A percentile compares a stretch with the other conserved stretches of the same genome.
phyloP scores from a whole-genome alignment of 2,329 filamentous ascomycete genomes.

The Fusarium sp. region DNA sequence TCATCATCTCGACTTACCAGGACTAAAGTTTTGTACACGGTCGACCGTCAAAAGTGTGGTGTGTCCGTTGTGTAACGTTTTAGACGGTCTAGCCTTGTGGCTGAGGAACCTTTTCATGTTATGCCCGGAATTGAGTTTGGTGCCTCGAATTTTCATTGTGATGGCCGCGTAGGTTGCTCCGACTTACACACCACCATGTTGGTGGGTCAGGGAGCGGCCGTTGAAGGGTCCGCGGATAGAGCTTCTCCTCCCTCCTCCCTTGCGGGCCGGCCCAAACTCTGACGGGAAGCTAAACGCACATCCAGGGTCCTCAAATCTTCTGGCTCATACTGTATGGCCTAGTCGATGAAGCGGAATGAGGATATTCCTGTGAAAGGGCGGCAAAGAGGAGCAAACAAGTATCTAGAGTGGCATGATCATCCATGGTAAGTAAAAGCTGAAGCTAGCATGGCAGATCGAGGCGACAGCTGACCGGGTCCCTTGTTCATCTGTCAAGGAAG shows the following conservation, averaged over 20 bases:
- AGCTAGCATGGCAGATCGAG: slow-evolving; percentile 38
- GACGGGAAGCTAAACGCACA: slow-evolving; percentile 37
- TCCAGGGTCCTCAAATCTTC: slow-evolving; percentile 16
- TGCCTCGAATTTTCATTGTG: slow-evolving; percentile 29
- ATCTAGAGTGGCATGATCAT: slow-evolving; percentile 25
- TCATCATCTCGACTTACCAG: slow-evolving; percentile 35
- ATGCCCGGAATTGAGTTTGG: slow-evolving; percentile 40
- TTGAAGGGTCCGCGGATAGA: slow-evolving; percentile 36
- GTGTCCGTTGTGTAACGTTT: slow-evolving; percentile 21
- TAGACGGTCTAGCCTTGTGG: slow-evolving; percentile 36
- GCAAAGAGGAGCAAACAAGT: slow-evolving; percentile 7
- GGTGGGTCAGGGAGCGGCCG: slow-evolving; percentile 30
- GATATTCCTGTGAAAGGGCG: slow-evolving; percentile 15
- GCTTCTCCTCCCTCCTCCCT: slow-evolving; percentile 26
- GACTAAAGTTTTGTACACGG: slow-evolving; percentile 21
- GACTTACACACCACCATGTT: slow-evolving; percentile 35
- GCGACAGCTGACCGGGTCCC: slow-evolving; percentile 44
- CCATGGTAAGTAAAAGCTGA: slow-evolving; percentile 32
- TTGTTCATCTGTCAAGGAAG: slow-evolving; percentile 37
- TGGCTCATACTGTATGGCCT: slow-evolving; percentile 15
- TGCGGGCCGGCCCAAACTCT: slow-evolving; percentile 42
- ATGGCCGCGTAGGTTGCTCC: slow-evolving; percentile 4
- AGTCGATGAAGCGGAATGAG: slow-evolving; percentile 4
- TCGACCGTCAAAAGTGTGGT: slow-evolving; percentile 16
- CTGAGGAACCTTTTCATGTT: slow-evolving; percentile 18